Conservation (phyloP, 2,329 filamentous ascomycete genomes). For the Cryphonectria naterciae region DNA sequence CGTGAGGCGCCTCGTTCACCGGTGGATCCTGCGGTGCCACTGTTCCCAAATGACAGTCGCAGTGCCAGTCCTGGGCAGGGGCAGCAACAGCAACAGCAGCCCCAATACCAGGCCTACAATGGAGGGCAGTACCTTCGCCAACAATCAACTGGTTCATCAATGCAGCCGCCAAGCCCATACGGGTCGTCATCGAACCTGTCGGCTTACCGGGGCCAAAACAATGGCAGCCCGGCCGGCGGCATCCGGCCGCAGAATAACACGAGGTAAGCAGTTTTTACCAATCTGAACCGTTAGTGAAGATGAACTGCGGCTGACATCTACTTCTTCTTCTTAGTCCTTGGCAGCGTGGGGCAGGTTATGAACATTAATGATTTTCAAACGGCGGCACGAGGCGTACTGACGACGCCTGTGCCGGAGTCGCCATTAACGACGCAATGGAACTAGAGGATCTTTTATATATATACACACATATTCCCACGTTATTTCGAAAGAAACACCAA, state of each 20-base stretch:
- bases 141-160: slow-evolving; percentile 33
- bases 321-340: slow-evolving; percentile 48
- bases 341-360: slow-evolving; percentile 61
- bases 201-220: slow-evolving; percentile 45
- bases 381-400: slow-evolving; percentile 21
- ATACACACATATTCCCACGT: slow-evolving; percentile 12
- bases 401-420: slow-evolving; percentile 21
- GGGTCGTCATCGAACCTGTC: slow-evolving; percentile 39
- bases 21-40: slow-evolving; percentile 53
- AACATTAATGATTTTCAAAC: slow-evolving; percentile 38
- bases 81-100: slow-evolving; percentile 39
- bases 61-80: slow-evolving; percentile 30
- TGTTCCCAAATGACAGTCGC: slow-evolving; percentile 49
- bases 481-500: slow-evolving; percentile 25
- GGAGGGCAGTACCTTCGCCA: slow-evolving; percentile 32
- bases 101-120: slow-evolving; percentile 36
- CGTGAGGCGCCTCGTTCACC: slow-evolving; percentile 47
- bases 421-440: slow-evolving; percentile 31
- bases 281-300: neutral
- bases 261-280: slow-evolving; percentile 46
- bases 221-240: slow-evolving; percentile 43
- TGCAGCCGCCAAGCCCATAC: slow-evolving; percentile 37
- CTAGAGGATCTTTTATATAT: slow-evolving; percentile 13
- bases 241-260: slow-evolving; percentile 48
- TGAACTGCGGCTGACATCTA: slow-evolving; percentile 32